Base-by-base conservation (phyloP, 148 eudicot genomes). In the Rhododendron ovatum region DNA sequence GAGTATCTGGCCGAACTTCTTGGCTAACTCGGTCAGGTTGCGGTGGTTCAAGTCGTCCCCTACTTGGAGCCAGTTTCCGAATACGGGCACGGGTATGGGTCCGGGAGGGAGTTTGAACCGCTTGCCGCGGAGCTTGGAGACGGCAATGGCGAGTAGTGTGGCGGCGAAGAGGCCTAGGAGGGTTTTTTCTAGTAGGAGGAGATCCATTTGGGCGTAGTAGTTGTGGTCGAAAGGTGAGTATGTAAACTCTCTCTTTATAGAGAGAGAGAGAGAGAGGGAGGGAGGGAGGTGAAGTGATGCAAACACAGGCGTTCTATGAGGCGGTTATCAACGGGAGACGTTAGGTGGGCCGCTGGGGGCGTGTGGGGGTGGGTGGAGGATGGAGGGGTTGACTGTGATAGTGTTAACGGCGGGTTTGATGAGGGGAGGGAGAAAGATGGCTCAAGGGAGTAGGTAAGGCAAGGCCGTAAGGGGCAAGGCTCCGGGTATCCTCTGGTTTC, bases 11-110 rank as follows among this genome's bases (percentile, higher is more conserved):
- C 98, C 98, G 78, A 89, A 93, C 35, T 85, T 87, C 83, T 92
- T 93, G 55, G 98, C 95, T 18, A 92, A 81, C 0, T 88, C 92
- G 8, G 91, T 85, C 26, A 95, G 82, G 84, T 93, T 90, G 3
- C 93, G 86, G 88, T 95, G 98, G 89, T 95, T 93, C 8, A 95
- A 59, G 80, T 95, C 95, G 76, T 95, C 95, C 0, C 98, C 98
- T 48, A 95, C 96, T 69, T 95, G 98, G 0, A 95, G 86, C 98
- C 98, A 95, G 89, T 93, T 95, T 0, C 98, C 98, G 87, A 95
- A 92, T 1, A 95, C 85, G 39, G 98, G 98, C 0, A 93, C 90
- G 1, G 96, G 92, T 20, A 92, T 2, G 4, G 98, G 98, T 0
- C 96, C 98, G 0, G 98, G 98, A 0, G 98, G 98, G 51, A 95